Evolutionary conservation across 148 eudicot species (phyloP).

Genomic region (Heliosperma pusillum): DNA sequence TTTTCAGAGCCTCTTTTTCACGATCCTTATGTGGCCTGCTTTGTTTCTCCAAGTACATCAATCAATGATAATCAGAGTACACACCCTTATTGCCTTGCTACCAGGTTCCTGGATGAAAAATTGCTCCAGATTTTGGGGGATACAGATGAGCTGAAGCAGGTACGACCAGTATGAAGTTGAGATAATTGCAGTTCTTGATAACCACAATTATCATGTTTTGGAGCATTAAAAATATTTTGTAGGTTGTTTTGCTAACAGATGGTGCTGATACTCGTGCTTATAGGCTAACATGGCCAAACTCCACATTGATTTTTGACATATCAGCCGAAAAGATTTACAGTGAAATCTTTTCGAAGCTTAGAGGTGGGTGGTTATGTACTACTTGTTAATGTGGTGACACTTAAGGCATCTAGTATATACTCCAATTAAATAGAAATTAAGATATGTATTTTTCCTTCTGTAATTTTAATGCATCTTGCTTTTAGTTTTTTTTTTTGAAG

Average conservation of each 20-base stretch:
- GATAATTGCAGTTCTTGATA: slow-evolving; percentile 5
- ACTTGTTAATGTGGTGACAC: neutral
- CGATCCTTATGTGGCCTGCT: slow-evolving; percentile 72
- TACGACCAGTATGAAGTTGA: slow-evolving; percentile 14
- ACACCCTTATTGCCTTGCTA: slow-evolving; percentile 64
- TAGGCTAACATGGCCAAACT: slow-evolving; percentile 76
- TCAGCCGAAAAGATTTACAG: slow-evolving; percentile 54
- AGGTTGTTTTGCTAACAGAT: slow-evolving; percentile 94
- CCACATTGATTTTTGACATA: slow-evolving; percentile 68
- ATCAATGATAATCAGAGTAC: slow-evolving; percentile 25
- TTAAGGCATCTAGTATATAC: neutral
- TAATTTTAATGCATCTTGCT: neutral
- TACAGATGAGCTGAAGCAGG: slow-evolving; percentile 69
- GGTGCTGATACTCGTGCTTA: slow-evolving; percentile 92
- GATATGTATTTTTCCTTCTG: neutral
- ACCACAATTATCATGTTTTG: neutral
- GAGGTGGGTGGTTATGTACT: slow-evolving; percentile 38
- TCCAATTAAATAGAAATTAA: neutral
- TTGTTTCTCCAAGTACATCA: slow-evolving; percentile 43
- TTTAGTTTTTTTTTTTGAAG: neutral
- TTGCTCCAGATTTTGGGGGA: slow-evolving; percentile 43
- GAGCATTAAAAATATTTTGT: slow-evolving; percentile 20
- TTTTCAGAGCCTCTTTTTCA: slow-evolving; percentile 78
- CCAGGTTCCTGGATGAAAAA: slow-evolving; percentile 78
- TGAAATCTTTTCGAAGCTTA: slow-evolving; percentile 47